Conservation (phyloP, 2,329 filamentous ascomycete genomes). For the Dactylellina leptospora region DNA sequence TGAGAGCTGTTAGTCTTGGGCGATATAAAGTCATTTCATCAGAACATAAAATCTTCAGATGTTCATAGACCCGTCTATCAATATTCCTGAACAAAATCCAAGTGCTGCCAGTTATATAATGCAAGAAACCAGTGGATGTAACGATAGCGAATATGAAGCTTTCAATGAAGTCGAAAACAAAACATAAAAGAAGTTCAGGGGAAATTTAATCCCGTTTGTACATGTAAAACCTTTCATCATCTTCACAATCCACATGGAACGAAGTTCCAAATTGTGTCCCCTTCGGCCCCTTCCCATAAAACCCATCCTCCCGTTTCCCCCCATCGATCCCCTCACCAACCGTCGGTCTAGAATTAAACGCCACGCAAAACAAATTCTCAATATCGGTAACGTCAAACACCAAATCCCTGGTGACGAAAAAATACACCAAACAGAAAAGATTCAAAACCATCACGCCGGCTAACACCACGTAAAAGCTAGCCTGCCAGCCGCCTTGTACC, state of each 20-base stretch:
- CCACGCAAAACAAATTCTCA: slow-evolving; percentile 49
- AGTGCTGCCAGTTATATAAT: too few species aligned
- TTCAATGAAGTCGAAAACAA: not conserved
- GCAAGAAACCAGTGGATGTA: too few species aligned
- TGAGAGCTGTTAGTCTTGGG: too few species aligned
- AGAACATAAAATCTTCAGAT: too few species aligned
- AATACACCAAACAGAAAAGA: slow-evolving; percentile 64
- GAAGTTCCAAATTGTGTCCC: slow-evolving; percentile 33
- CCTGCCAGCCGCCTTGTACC: slow-evolving; percentile 69
- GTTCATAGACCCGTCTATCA: too few species aligned
- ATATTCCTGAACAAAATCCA: not conserved
- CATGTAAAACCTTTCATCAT: slow-evolving; percentile 40
- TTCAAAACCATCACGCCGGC: slow-evolving; percentile 73
- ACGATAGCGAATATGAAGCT: not conserved
- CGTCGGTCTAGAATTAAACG: slow-evolving; percentile 31
- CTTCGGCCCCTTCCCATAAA: slow-evolving; percentile 35
- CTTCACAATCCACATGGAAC: slow-evolving; percentile 37
- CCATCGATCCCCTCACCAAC: not conserved
- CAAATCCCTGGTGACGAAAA: slow-evolving; percentile 34
- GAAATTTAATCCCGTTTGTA: slow-evolving; percentile 11
- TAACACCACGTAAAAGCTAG: slow-evolving; percentile 73
- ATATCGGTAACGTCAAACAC: slow-evolving; percentile 50
- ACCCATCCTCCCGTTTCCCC: slow-evolving; percentile 18
- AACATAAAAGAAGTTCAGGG: not conserved
- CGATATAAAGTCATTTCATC: too few species aligned